Evolutionary conservation across 495 filamentous ascomycete species (phyloP).

Genomic region (Podospora pseudoanserina): DNA sequence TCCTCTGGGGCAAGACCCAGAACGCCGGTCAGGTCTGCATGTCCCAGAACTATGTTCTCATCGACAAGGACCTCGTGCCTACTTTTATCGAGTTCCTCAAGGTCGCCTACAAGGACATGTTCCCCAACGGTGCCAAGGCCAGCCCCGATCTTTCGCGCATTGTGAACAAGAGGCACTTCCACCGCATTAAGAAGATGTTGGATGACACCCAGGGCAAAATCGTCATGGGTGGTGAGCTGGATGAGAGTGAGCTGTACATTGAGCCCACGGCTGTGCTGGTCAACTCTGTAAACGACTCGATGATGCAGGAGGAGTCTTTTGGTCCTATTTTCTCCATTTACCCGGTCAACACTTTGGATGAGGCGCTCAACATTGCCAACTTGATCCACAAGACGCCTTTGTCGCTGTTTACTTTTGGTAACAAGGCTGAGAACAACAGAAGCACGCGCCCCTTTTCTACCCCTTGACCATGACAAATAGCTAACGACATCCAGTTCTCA

Average conservation of each 20-base stretch:
- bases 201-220: conserved; percentile 80
- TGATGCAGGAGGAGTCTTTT: conserved; percentile 80
- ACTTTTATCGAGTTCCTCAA: conserved; percentile 73
- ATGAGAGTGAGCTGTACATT: conserved; percentile 74
- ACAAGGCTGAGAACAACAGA: conserved; percentile 65
- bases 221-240: conserved; percentile 75
- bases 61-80: conserved; percentile 68
- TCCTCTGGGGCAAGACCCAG: conserved; percentile 81
- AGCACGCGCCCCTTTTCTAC: conserved; percentile 37
- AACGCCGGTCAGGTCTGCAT: conserved; percentile 90
- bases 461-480: background rate
- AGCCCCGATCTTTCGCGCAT: conserved; percentile 75
- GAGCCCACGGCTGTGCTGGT: conserved; percentile 82
- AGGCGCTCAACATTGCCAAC: conserved; percentile 75
- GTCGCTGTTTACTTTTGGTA: conserved; percentile 79
- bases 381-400: conserved; percentile 75
- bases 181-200: conserved; percentile 83
- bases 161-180: conserved; percentile 71
- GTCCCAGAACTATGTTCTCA: conserved; percentile 80
- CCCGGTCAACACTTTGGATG: conserved; percentile 68
- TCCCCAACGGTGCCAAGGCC: conserved; percentile 71
- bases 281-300: conserved; percentile 66
- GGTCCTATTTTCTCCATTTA: conserved; percentile 82
- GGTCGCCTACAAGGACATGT: conserved; percentile 70
- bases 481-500: conserved; percentile 48